Conservation (phyloP, 2,329 filamentous ascomycete species). For the Teratosphaeria viscida region DNA sequence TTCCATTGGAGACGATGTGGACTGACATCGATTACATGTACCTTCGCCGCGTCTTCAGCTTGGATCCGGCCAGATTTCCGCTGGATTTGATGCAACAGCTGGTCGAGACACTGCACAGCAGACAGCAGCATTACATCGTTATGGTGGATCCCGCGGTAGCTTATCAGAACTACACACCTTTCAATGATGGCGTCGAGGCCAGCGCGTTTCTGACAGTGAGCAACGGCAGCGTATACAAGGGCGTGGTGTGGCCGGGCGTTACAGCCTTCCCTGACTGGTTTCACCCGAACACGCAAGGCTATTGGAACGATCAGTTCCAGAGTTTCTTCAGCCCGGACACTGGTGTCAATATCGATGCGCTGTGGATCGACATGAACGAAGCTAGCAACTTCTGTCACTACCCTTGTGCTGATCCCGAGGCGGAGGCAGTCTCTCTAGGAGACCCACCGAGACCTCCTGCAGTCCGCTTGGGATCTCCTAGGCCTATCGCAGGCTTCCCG, state of each 20-base stretch:
- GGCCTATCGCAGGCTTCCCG: slow-evolving; percentile 59
- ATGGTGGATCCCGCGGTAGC: slow-evolving; percentile 63
- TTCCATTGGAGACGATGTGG: slow-evolving; percentile 57
- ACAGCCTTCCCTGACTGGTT: slow-evolving; percentile 56
- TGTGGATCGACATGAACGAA: slow-evolving; percentile 61
- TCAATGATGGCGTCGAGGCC: slow-evolving; percentile 50
- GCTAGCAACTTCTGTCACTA: slow-evolving; percentile 45
- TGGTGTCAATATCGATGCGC: slow-evolving; percentile 64
- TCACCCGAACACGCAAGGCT: slow-evolving; percentile 49
- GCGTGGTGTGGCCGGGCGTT: slow-evolving; percentile 66
- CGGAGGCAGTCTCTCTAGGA: slow-evolving; percentile 28
- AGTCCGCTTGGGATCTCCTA: slow-evolving; percentile 49
- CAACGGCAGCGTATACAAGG: slow-evolving; percentile 47
- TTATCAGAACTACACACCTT: slow-evolving; percentile 43
- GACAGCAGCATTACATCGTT: slow-evolving; percentile 34
- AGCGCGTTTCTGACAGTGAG: slow-evolving; percentile 41
- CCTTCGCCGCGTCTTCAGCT: slow-evolving; percentile 49
- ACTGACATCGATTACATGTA: slow-evolving; percentile 29
- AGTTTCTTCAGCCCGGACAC: slow-evolving; percentile 52
- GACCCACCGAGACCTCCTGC: slow-evolving; percentile 53
- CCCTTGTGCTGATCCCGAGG: slow-evolving; percentile 28
- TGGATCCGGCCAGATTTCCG: slow-evolving; percentile 55
- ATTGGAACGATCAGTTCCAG: slow-evolving; percentile 60
- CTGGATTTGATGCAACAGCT: slow-evolving; percentile 51
- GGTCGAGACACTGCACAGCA: slow-evolving; percentile 45